Base-by-base conservation (phyloP, 805 yeast species). In the Zygosaccharomyces pseudorouxii region DNA sequence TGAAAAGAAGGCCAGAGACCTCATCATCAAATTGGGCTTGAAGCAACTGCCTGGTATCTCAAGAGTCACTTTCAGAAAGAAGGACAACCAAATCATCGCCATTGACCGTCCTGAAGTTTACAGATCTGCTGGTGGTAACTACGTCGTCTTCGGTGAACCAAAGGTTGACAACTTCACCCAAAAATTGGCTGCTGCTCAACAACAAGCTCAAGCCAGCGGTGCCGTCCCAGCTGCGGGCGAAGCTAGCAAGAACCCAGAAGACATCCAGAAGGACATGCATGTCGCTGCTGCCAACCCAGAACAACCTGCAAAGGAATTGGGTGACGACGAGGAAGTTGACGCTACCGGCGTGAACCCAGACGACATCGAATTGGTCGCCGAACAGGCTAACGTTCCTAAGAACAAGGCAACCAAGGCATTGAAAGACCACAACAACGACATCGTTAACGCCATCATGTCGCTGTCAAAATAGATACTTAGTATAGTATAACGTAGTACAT, bases 81-180 rank as follows among this genome's bases (percentile, higher is more conserved):
- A 87, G 76, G 89, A 90, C 71, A 87, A 88, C 82, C 81, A 84
- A 70, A 84, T 89, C 69, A 81, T 84, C 72, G 96, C 93, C 68
- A 87, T 92, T 75, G 93, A 88, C 71, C 71, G 74, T 60, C 99
- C 99, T 72, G 97, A 89, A 63, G 98, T 93, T 53, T 92, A 78
- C 95, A 88, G 80, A 75, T 84, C 97, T 55, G 86, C 95, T 68
- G 77, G 81, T 55, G 97, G 97, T 70, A 84, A 95, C 62, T 93
- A 86, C 79, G 84, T 92, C 64, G 97, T 92, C 60, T 90, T 92
- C 65, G 99, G 99, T 76, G 97, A 90, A 76, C 95, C 97, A 69
- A 87, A 89, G 80, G 86, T 87, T 62, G 97, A 92, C 73, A 96
- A 92, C 78, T 76, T 89, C 73, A 82, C 84, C 75, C 83, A 87